A percentile compares a stretch with the other conserved stretches of the same genome.
These are phyloP conservation scores for Sclerotiophoma versabilis DNA, from an alignment of 2,329 filamentous ascomycete species.

Conservation along the genomic window DNA sequence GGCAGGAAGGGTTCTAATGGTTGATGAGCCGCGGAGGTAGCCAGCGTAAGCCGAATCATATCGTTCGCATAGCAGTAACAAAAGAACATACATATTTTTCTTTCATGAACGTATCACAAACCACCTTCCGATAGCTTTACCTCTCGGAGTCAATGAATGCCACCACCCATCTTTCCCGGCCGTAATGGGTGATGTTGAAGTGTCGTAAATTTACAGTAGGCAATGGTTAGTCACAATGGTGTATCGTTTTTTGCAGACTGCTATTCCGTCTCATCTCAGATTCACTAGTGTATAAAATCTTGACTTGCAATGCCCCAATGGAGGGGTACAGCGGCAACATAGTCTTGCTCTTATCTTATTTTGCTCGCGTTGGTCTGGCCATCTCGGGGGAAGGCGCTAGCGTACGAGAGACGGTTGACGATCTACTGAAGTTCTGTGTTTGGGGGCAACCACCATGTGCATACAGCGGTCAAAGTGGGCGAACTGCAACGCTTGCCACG, in stretches of 20 bases:
- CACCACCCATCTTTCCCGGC: neutral
- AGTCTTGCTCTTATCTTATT: neutral
- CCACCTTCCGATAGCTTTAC: neutral
- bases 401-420: neutral
- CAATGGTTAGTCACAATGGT: neutral
- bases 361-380: neutral
- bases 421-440: neutral
- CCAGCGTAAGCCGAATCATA: neutral
- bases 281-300: neutral
- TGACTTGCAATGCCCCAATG: neutral
- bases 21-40: neutral
- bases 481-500: neutral
- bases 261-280: neutral
- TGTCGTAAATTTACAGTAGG: too few relatives aligned
- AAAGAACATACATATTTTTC: neutral
- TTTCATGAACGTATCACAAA: neutral
- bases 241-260: neutral
- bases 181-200: too few relatives aligned
- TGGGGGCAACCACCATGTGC: neutral
- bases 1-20: neutral
- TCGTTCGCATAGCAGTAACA: neutral
- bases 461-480: constrained; percentile 1
- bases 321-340: neutral
- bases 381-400: constrained; percentile 15
- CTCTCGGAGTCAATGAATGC: neutral